Evolutionary conservation across 805 yeast genomes (phyloP), one percentile per base, ranked within the genome.

Genomic region (Lipomyces mesembrius): DNA sequence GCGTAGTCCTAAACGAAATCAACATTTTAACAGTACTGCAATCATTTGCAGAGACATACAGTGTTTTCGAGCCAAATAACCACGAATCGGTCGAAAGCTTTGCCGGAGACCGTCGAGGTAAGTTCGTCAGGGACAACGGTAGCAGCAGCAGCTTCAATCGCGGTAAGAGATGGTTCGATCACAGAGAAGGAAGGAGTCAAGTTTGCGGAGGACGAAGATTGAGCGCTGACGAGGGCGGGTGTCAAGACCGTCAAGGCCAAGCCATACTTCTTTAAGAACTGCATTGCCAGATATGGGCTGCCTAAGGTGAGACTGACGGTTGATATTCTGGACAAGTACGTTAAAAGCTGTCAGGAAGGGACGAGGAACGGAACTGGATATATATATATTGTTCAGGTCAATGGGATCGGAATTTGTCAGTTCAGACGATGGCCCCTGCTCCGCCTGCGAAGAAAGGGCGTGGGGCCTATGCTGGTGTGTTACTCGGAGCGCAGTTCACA

Each of bases 1-100:
- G 81, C 83, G 75, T 75, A 83, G 77, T 83, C 82, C 69, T 68
- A n/a, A 3, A 27, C n/a, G 8, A 6, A 20, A n/a, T 59, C 14
- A n/a, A n/a, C 17, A 20, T 52, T 32, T 27, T 7, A 20, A 17
- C 14, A 3, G 8, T 7, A 5, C n/a, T 4, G 17, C 22, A 17
- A 27, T 17, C 51, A 59, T 3, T 20, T 9, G 2, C 56, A 9
- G 3, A 34, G 9, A 60, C 67, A n/a, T 54, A 65, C 77, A 62
- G 85, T 84, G 76, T 82, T 82, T 77, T 83, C 87, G 69, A 84
- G 79, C 82, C 83, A 84, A 70, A 84, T 81, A 72, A 78, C 77
- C 62, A 76, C 75, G 62, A 81, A 74, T 63, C 83, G 78, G 73
- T 81, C 78, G 72, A 80, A 81, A 29, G 75, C 78, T 17, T 74